A percentile compares a stretch with the other conserved stretches of the same genome.
Evolutionary conservation across 176 grass and related monocot genomes (phyloP).

Genomic region (Neostapfia colusana): DNA sequence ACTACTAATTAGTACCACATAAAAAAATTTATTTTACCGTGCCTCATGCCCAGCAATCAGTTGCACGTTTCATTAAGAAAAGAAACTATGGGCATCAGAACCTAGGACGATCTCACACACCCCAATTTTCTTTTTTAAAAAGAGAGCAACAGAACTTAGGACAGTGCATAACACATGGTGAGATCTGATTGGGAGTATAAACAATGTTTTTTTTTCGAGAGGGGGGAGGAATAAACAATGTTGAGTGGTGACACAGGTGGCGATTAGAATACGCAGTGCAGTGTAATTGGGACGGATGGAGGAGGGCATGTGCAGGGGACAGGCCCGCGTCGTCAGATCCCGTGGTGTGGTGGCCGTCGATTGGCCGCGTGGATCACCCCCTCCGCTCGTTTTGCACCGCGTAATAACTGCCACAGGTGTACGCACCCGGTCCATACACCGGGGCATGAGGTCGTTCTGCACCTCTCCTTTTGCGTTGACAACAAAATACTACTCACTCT

Average conservation of each 20-base stretch:
- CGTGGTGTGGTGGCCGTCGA: constrained; percentile 5
- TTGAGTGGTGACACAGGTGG: not conserved
- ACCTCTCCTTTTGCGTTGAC: too few species aligned
- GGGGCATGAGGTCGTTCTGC: too few species aligned
- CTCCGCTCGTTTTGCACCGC: too few species aligned
- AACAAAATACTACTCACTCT: too few species aligned
- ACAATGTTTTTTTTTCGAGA: too few species aligned
- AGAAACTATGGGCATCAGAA: not conserved
- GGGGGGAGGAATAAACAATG: constrained; percentile 36
- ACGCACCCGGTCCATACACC: too few species aligned
- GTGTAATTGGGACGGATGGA: not conserved
- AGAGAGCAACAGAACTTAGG: not conserved
- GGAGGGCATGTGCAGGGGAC: constrained; percentile 16
- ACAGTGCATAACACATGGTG: constrained; percentile 12
- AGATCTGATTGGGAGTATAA: constrained; percentile 10
- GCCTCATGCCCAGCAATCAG: not conserved
- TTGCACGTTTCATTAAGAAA: not conserved
- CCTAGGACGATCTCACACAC: not conserved
- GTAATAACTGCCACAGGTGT: too few species aligned
- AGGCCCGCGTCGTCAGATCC: not conserved
- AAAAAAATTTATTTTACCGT: too few species aligned
- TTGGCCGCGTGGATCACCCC: too few species aligned
- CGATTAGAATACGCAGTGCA: not conserved
- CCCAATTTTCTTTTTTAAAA: too few species aligned
- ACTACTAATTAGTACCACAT: too few species aligned